A percentile compares a stretch with the other conserved stretches of the same genome.
phyloP scores from a whole-genome alignment of 192 early-diverging fungal species.

The Funneliformis mosseae region DNA sequence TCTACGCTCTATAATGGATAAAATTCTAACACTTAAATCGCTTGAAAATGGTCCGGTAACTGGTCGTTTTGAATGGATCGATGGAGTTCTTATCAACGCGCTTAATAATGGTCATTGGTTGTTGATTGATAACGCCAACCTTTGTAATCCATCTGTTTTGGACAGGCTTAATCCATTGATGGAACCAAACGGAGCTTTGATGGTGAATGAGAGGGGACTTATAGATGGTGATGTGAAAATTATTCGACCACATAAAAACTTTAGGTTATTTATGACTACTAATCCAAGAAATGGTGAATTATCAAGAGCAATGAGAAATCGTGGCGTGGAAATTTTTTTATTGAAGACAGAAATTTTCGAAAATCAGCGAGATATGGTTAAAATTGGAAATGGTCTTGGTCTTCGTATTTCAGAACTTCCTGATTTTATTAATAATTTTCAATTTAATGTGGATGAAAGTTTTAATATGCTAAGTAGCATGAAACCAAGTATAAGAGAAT shows the following conservation, averaged over 20 bases:
- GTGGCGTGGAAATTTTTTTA: slow-evolving; percentile 90
- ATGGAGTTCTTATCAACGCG: slow-evolving; percentile 89
- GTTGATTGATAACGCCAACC: slow-evolving; percentile 93
- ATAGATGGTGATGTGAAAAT: slow-evolving; percentile 78
- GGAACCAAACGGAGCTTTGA: slow-evolving; percentile 84
- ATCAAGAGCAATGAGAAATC: slow-evolving; percentile 96
- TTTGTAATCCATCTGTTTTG: slow-evolving; percentile 92
- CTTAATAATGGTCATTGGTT: slow-evolving; percentile 92
- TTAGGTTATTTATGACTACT: slow-evolving; percentile 95
- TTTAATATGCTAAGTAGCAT: slow-evolving; percentile 35
- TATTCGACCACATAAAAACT: slow-evolving; percentile 82
- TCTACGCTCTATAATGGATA: slow-evolving; percentile 29
- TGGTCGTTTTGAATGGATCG: slow-evolving; percentile 97
- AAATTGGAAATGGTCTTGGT: slow-evolving; percentile 52
- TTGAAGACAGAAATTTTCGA: slow-evolving; percentile 55
- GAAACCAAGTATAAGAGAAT: slow-evolving; percentile 49
- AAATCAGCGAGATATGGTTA: slow-evolving; percentile 51
- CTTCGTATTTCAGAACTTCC: slow-evolving; percentile 48
- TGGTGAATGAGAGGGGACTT: slow-evolving; percentile 89
- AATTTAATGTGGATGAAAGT: slow-evolving; percentile 41
- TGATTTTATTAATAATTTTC: slow-evolving; percentile 43
- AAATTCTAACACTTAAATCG: slow-evolving; percentile 43
- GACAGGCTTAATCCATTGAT: slow-evolving; percentile 94
- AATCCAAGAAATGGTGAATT: slow-evolving; percentile 92
- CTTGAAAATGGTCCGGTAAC: slow-evolving; percentile 56